Base-by-base conservation (phyloP, 306 rosid species). In the Trifolium repens region DNA sequence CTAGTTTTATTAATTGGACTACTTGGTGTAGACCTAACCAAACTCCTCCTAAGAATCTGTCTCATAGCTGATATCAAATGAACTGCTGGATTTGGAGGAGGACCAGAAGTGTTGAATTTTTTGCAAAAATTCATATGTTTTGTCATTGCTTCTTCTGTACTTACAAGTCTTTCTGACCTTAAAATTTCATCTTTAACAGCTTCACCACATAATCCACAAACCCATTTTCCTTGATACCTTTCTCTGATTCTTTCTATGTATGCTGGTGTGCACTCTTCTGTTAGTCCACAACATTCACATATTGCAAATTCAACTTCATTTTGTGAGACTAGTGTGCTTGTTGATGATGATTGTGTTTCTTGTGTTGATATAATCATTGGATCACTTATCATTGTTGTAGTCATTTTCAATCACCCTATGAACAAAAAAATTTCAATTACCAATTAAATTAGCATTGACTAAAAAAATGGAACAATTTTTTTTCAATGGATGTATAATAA, bases 261-360 rank as follows among this genome's bases (percentile, higher is more conserved):
- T 6, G 87, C 93, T 10, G 85, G 91, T 2, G 98, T 91, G 84
- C 98, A 94, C 82, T 94, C 98, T 84, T 94, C 98, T 34, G 88
- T 87, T 30, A 94, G 87, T 6, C 97, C 96, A 84, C 98, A 94
- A 72, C 98, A 91, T 7, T 91, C 97, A 79, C 98, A 94, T 43
- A 79, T 76, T 1, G 89, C 98, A 44, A 88, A 91, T 75, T 94
- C 94, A 40, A 87, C 88, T 61, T 94, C 98, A 3, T 22, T 72
- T 44, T 82, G 87, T 24, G 83, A 43, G 59, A 71, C 81, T 71
- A 88, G 76, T 53, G 61, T 86, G 17, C 83, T 55, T 82, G 80
- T 32, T 80, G 89, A 22, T 76, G 89, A 22, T 76, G 88, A 30
- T 82, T 88, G 93, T 67, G 82, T 73, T 84, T 88, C 97, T 58